Conservation (phyloP, 1,284 basidiomycete species). For the Sporisorium reilianum region DNA sequence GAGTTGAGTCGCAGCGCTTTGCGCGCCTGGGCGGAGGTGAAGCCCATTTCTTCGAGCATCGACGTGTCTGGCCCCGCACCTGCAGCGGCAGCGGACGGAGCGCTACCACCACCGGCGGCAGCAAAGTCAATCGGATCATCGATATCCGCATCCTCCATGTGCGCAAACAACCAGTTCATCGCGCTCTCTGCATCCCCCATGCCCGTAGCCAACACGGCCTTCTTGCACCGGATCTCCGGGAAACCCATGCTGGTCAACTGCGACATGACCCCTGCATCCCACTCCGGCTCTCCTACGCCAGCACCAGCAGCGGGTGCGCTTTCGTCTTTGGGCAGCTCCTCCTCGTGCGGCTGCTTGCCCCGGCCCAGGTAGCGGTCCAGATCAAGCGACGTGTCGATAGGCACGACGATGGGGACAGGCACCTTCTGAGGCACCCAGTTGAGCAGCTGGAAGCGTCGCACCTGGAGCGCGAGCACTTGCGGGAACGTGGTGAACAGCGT, state of each 20-base stretch:
- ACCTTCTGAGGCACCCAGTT: slow-evolving; percentile 98
- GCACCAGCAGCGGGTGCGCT: neutral
- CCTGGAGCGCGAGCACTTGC: slow-evolving; percentile 86
- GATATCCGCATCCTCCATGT: slow-evolving; percentile 95
- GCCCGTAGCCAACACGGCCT: slow-evolving; percentile 86
- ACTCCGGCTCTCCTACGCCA: slow-evolving; percentile 22
- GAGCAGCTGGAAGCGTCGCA: slow-evolving; percentile 93
- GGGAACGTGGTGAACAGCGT: slow-evolving; percentile 87
- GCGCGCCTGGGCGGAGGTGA: slow-evolving; percentile 82
- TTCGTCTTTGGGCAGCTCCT: slow-evolving; percentile 76
- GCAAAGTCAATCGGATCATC: slow-evolving; percentile 79
- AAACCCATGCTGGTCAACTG: slow-evolving; percentile 66
- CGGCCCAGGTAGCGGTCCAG: slow-evolving; percentile 80
- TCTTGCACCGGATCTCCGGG: slow-evolving; percentile 60
- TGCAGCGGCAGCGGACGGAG: slow-evolving; percentile 58
- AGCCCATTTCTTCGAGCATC: slow-evolving; percentile 92
- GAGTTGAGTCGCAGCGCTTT: slow-evolving; percentile 90
- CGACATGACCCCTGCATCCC: slow-evolving; percentile 59
- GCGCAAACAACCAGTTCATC: slow-evolving; percentile 93
- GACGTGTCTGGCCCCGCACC: slow-evolving; percentile 62
- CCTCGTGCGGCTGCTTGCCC: slow-evolving; percentile 82
- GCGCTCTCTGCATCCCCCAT: slow-evolving; percentile 79
- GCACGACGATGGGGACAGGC: slow-evolving; percentile 87
- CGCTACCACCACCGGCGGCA: slow-evolving; percentile 21
- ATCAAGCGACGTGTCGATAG: slow-evolving; percentile 73